Evolutionary conservation across 140 eudicot genomes (phyloP).

Genomic region (Erigeron philadelphicus): DNA sequence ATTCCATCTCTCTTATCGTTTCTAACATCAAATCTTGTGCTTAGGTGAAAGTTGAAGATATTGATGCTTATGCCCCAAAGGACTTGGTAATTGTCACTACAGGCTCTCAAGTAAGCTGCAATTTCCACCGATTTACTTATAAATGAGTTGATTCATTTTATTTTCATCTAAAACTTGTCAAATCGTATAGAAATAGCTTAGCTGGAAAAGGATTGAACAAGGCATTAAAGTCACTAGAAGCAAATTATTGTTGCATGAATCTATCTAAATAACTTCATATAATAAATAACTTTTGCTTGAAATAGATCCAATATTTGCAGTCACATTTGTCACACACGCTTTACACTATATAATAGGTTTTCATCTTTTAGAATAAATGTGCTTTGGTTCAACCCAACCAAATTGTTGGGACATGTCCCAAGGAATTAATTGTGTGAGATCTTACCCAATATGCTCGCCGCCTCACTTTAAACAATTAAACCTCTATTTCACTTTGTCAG

Average conservation of each 20-base stretch:
- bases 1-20: not conserved
- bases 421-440: not conserved
- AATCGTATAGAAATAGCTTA: not conserved
- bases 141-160: not conserved
- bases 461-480: not conserved
- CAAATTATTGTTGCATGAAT: too few relatives aligned
- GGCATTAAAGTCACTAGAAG: too few relatives aligned
- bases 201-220: not conserved
- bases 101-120: slow-evolving; percentile 87
- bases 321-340: too few relatives aligned
- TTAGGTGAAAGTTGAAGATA: slow-evolving; percentile 95
- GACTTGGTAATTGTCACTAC: slow-evolving; percentile 89
- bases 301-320: too few relatives aligned
- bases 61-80: slow-evolving; percentile 88
- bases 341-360: too few relatives aligned
- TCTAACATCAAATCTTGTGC: slow-evolving; percentile 2
- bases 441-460: not conserved
- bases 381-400: too few relatives aligned
- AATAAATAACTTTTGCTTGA: too few relatives aligned
- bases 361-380: too few relatives aligned
- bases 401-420: too few relatives aligned
- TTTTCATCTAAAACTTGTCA: not conserved
- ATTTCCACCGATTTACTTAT: not conserved
- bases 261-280: too few relatives aligned
- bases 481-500: slow-evolving; percentile 9